phyloP scores from a whole-genome alignment of 139 green algal genomes.

The Haematococcus sp. region DNA sequence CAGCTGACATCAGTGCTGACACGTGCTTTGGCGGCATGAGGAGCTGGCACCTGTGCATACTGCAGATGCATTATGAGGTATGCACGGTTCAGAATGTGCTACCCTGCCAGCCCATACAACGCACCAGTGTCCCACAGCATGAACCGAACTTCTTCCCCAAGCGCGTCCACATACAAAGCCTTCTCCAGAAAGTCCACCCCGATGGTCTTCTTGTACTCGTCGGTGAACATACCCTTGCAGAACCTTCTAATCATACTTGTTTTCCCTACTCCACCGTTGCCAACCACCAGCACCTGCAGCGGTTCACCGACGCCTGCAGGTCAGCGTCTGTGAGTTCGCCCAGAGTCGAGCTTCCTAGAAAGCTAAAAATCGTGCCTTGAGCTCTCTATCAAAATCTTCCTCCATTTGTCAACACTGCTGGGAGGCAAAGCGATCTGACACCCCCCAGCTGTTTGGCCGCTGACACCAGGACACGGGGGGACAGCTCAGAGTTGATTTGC shows the following conservation, averaged over 20 bases:
- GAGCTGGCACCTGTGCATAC: too few species aligned
- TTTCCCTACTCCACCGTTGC: conserved; percentile 76
- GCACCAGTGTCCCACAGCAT: conserved; percentile 77
- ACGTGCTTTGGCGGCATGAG: too few species aligned
- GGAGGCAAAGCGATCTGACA: background rate
- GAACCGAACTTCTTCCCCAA: conserved; percentile 70
- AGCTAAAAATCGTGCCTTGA: conserved; percentile 14
- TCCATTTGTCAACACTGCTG: conserved; percentile 10
- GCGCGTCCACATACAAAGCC: conserved; percentile 50
- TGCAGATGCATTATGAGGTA: background rate
- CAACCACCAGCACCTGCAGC: conserved; percentile 62
- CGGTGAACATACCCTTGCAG: conserved; percentile 66
- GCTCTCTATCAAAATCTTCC: conserved; percentile 41
- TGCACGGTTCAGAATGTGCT: too few species aligned
- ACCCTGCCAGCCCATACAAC: background rate
- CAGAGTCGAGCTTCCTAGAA: too few species aligned
- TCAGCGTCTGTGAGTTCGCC: too few species aligned
- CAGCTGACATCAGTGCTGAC: too few species aligned
- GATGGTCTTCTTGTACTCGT: conserved; percentile 83
- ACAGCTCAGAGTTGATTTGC: too few species aligned
- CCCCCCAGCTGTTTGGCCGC: too few species aligned
- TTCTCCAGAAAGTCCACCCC: conserved; percentile 84
- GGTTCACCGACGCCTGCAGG: too few species aligned
- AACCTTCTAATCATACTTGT: conserved; percentile 73
- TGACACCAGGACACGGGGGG: too few species aligned